Base-by-base conservation (phyloP, 2,329 filamentous ascomycete species). In the Hypoxylon sp. region DNA sequence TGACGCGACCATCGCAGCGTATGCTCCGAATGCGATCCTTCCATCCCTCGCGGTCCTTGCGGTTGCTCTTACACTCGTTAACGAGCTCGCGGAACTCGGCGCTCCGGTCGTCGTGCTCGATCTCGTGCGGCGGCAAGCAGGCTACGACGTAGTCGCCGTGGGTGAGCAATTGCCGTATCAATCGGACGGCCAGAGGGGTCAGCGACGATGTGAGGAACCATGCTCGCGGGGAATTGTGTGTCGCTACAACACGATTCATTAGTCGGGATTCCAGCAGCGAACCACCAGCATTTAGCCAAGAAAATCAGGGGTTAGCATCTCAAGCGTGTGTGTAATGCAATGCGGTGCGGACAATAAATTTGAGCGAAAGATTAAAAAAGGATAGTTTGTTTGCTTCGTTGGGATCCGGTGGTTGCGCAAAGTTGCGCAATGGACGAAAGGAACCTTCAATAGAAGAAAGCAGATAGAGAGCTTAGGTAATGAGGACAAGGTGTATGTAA, bases 151-250 rank as follows among this genome's bases (percentile, higher is more conserved):
- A 94, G 80, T 98, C 96, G 52, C 96, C 95, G 80, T 98, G 94
- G n/a, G 89, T 89, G 51, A 98, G 90, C 46, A 97, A 86, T 74
- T 93, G 88, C 60, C 91, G 89, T 59, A 93, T 92, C 63, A 98
- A 86, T 49, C 93, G 91, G 66, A 97, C 91, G 59, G 91, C 91
- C 70, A 98, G 87, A 11, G 95, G 93, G 36, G 93, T 95, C 66
- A 95, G 88, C 34, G 93, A 93, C 65, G 93, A 91, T 10, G 94
- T 97, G 71, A 99, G 84, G 77, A 99, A 90, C 96, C 96, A 98
- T 75, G 95, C 93, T 75, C 95, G 91, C 55, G 94, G 94, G 32
- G 88, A 90, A 76, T 90, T 90, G 79, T 90, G 88, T 21, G 87
- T 90, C 68, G 88, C 87, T 89, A 80, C 74, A 59, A 80, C 74